Evolutionary conservation across 768 basidiomycete genomes (phyloP).

Genomic region (Lentinula guzmanii): DNA sequence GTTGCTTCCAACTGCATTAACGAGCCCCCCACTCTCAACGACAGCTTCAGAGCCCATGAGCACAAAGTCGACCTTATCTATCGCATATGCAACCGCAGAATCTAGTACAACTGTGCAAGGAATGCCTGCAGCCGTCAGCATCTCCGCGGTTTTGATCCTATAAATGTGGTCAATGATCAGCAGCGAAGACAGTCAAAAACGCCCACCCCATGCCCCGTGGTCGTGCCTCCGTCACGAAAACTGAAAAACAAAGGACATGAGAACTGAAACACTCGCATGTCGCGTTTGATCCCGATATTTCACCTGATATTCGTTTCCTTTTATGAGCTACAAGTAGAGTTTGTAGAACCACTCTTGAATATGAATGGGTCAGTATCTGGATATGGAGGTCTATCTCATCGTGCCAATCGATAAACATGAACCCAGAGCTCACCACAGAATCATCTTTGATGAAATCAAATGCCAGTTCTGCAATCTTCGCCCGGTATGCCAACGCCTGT

Average conservation of each 20-base stretch:
- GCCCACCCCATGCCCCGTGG: conserved; percentile 84
- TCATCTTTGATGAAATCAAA: conserved; percentile 94
- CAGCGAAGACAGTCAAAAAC: background rate
- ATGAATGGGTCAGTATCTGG: conserved; percentile 95
- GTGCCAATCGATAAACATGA: conserved; percentile 7
- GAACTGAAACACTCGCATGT: background rate
- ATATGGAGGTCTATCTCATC: background rate
- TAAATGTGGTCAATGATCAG: conserved; percentile 8
- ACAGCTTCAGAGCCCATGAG: conserved; percentile 98
- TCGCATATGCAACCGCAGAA: conserved; percentile 93
- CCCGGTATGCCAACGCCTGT: conserved; percentile 79
- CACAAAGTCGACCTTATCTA: conserved; percentile 94
- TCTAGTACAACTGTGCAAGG: conserved; percentile 94
- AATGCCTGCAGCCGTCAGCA: conserved; percentile 77
- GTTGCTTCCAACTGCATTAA: conserved; percentile 92
- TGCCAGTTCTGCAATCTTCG: conserved; percentile 85
- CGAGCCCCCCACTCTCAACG: conserved; percentile 90
- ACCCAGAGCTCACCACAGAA: conserved; percentile 56
- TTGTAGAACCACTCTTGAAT: conserved; percentile 93
- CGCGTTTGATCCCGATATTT: conserved; percentile 8
- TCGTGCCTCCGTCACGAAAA: conserved; percentile 95
- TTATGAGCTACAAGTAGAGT: conserved; percentile 86
- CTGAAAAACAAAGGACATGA: conserved; percentile 29
- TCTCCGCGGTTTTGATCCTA: conserved; percentile 89
- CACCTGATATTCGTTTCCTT: conserved; percentile 83